A percentile compares a stretch with the other conserved stretches of the same genome.
phyloP scores from a whole-genome alignment of 768 basidiomycete genomes.

The Royoungia palumana region DNA sequence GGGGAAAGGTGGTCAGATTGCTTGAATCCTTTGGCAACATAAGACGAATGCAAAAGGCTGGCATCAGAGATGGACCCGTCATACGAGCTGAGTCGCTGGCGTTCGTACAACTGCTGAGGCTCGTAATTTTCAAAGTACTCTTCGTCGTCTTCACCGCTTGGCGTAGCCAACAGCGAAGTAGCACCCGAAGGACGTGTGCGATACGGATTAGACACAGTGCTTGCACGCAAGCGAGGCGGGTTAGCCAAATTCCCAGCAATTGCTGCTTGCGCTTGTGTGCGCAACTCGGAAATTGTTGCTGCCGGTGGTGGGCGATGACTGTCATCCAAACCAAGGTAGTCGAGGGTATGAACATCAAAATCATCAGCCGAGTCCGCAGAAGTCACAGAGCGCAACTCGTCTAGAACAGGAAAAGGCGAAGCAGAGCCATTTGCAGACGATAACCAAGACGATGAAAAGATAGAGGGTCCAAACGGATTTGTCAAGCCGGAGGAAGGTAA shows the following conservation, averaged over 20 bases:
- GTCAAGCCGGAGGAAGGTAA: constrained; percentile 72
- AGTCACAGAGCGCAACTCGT: constrained; percentile 77
- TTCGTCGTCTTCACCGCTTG: constrained; percentile 67
- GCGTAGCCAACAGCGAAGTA: constrained; percentile 61
- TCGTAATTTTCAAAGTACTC: constrained; percentile 69
- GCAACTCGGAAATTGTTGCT: constrained; percentile 84
- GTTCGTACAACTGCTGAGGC: constrained; percentile 36
- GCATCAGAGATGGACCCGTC: constrained; percentile 51
- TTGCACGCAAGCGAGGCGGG: constrained; percentile 80
- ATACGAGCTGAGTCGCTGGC: constrained; percentile 61
- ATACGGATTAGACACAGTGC: constrained; percentile 93
- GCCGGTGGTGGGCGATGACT: constrained; percentile 68
- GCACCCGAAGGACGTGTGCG: constrained; percentile 58
- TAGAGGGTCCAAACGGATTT: constrained; percentile 82
- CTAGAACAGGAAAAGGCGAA: constrained; percentile 62
- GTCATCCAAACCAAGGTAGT: constrained; percentile 94
- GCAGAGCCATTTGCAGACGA: constrained; percentile 54
- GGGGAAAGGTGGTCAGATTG: constrained; percentile 61
- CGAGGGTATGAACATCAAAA: constrained; percentile 90
- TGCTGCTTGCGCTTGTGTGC: constrained; percentile 86
- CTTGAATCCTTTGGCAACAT: constrained; percentile 73
- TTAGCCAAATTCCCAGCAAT: constrained; percentile 81
- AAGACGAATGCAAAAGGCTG: constrained; percentile 53
- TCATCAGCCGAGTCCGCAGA: constrained; percentile 82
- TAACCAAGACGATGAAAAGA: constrained; percentile 91